Percentiles rank a stretch among this genome's conserved stretches.
These are phyloP conservation scores for Trichophyton mentagrophytes DNA, from an alignment of 2,329 filamentous ascomycete species.

Conservation along the genomic window DNA sequence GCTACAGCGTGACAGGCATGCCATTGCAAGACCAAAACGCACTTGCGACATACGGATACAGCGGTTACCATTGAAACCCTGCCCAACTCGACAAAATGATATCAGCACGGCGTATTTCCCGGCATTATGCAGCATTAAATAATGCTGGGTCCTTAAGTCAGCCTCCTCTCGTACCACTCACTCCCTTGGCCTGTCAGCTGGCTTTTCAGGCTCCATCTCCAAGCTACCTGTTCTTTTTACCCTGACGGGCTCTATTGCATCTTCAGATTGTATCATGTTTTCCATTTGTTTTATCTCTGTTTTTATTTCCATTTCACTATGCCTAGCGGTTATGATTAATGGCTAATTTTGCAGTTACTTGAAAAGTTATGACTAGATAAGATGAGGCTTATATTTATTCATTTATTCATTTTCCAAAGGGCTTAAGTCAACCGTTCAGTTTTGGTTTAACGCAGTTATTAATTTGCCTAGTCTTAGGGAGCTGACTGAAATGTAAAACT, in stretches of 20 bases:
- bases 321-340: neutral
- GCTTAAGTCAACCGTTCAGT: neutral
- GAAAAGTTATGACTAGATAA: neutral
- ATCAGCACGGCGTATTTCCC: neutral
- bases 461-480: too few species aligned
- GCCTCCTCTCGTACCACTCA: neutral
- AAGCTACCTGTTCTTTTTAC: neutral
- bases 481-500: too few species aligned
- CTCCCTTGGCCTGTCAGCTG: neutral
- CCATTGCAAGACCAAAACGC: neutral
- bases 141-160: neutral
- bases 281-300: neutral
- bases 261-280: neutral
- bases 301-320: neutral
- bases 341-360: neutral
- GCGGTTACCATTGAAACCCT: neutral
- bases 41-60: neutral
- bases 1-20: neutral
- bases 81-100: neutral
- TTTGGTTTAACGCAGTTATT: neutral
- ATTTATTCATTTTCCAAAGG: too few species aligned
- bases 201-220: neutral
- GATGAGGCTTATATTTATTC: neutral
- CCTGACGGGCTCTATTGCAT: neutral
- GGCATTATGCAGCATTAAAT: neutral